Evolutionary conservation across 805 yeast species (phyloP).

Genomic region (Ogataea nitratoaversa): DNA sequence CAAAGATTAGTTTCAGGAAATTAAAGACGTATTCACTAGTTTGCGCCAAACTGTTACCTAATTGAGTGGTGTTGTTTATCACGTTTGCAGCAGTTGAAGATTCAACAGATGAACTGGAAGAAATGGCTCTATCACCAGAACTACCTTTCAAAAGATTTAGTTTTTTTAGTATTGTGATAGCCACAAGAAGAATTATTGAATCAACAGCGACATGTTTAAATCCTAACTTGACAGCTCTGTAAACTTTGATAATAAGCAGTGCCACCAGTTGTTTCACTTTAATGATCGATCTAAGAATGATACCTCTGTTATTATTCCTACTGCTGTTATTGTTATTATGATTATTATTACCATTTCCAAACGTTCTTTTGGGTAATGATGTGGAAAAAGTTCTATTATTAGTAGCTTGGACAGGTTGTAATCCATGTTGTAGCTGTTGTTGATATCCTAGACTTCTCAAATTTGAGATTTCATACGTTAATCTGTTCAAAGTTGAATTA

Average conservation of each 20-base stretch:
- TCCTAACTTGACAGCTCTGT: constrained; percentile 8
- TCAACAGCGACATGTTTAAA: constrained; percentile 22
- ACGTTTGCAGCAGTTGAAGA: not conserved
- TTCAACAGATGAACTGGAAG: not conserved
- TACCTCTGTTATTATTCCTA: constrained; percentile 1
- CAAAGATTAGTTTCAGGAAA: not conserved
- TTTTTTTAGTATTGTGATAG: constrained; percentile 13
- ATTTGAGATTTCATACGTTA: constrained; percentile 37
- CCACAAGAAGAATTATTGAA: constrained; percentile 15
- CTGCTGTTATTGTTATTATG: constrained; percentile 1
- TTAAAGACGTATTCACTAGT: constrained; percentile 3
- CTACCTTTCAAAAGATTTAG: constrained; percentile 1
- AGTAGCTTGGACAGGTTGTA: not conserved
- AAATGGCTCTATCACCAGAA: too few relatives aligned
- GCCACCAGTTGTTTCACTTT: constrained; percentile 8
- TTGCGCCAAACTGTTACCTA: not conserved
- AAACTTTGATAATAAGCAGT: constrained; percentile 6
- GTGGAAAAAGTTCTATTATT: not conserved
- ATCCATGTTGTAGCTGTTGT: constrained; percentile 9
- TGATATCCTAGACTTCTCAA: constrained; percentile 15
- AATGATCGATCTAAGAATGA: not conserved
- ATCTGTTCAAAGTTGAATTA: constrained; percentile 41
- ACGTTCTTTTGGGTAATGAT: not conserved
- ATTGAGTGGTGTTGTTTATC: not conserved
- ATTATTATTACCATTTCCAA: not conserved